phyloP scores from a whole-genome alignment of 192 early-diverging fungal genomes.

The Coemansia sp. region DNA sequence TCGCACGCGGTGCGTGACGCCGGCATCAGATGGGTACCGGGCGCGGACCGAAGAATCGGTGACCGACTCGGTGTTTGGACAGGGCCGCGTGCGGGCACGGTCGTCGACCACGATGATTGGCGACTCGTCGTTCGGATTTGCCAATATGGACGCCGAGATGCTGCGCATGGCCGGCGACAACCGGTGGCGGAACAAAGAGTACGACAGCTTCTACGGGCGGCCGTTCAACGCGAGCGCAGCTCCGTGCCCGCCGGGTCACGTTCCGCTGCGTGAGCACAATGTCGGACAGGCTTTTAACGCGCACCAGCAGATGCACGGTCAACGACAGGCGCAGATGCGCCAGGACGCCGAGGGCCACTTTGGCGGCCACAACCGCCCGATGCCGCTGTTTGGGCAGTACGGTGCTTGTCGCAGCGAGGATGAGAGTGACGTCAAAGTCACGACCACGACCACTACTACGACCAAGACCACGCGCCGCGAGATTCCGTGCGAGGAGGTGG shows the following conservation, averaged over 20 bases:
- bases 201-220: slow-evolving; percentile 25
- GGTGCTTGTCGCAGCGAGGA: slow-evolving; percentile 18
- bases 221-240: slow-evolving; percentile 9
- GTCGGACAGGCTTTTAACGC: slow-evolving; percentile 23
- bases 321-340: slow-evolving; percentile 28
- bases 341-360: slow-evolving; percentile 29
- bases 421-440: slow-evolving; percentile 24
- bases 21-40: slow-evolving; percentile 3
- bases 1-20: slow-evolving; percentile 7
- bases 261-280: slow-evolving; percentile 29
- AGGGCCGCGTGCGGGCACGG: slow-evolving; percentile 33
- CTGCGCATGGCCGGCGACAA: slow-evolving; percentile 40
- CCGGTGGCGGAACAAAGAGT: slow-evolving; percentile 14
- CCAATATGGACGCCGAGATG: slow-evolving; percentile 46
- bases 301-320: slow-evolving; percentile 26
- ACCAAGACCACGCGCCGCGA: slow-evolving; percentile 21
- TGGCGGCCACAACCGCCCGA: slow-evolving; percentile 12
- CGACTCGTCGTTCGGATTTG: slow-evolving; percentile 43
- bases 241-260: slow-evolving; percentile 20
- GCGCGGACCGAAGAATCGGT: slow-evolving; percentile 34
- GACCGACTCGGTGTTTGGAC: slow-evolving; percentile 34
- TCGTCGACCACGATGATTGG: slow-evolving; percentile 39
- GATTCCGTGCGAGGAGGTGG: slow-evolving; percentile 1
- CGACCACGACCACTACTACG: slow-evolving; percentile 37
- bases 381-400: slow-evolving; percentile 26